Base-by-base conservation (phyloP, 352 stramenopile species). In the Pythium folliculosum region DNA sequence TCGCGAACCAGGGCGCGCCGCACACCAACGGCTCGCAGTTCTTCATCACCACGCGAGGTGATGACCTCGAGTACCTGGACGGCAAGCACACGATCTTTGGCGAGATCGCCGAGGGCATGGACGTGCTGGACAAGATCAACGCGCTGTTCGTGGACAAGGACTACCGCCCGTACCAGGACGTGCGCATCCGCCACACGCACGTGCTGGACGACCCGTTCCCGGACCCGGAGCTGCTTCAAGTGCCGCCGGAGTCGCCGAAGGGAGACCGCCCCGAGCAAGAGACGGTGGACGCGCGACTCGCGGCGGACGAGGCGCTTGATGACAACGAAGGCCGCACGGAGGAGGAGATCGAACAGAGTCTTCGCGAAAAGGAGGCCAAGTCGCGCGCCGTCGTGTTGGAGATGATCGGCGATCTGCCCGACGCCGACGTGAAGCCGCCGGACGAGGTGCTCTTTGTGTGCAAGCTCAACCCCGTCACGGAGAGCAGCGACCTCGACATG, bases 371-470 rank as follows among this genome's bases (percentile, higher is more conserved):
- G 62, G 94, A 99, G 65, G 96, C 96, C 56, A 96, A 98, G 63
- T 97, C 89, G 30, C 86, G 96, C 30, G 97, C 97, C 0, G 96
- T 99, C 19, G 96, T 99, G 52, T 82, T 99, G 19, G 97, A 99
- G 78, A 99, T 99, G 95, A 94, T 99, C 45, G 98, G 98, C 14
- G 98, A 99, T 74, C 76, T 99, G 27, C 97, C 97, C 0, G 93
- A 98, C 63, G 97, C 97, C 10, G 97, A 99, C 50, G 90, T 98
- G 7, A 97, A 97, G 68, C 96, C 97, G 6, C 97, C 97, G 0
- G 97, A 99, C 69, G 98, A 99, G 69, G 97, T 99, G 16, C 82
- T 99, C 0, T 99, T 99, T 72, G 95, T 99, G 57, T 99, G 96
- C 78, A 95, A 98, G 60, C 76, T 98, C 21, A 98, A 98, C 73